Evolutionary conservation across 2,329 filamentous ascomycete species (phyloP), one percentile per base, ranked within the genome.

Genomic region (Epichloe hybrida): DNA sequence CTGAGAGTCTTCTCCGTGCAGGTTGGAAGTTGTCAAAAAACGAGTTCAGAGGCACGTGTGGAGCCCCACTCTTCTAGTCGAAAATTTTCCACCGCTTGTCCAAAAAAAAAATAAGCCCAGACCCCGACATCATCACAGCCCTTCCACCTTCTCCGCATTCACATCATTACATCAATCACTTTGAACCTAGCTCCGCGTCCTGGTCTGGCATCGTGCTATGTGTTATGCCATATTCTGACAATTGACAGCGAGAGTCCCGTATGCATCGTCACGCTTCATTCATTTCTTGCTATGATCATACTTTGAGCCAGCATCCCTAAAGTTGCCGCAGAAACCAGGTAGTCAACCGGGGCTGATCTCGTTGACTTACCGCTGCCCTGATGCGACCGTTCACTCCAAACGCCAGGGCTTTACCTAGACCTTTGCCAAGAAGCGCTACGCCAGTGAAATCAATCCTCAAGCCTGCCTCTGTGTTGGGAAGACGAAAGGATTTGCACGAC

Each of bases 401-500:
- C 31, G 55, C 64, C 53, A 64, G 64, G 60, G 59, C 58, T 49
- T 48, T 66, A 44, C 58, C 66, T 55, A 62, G 67, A 51, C 59
- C 66, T 45, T 54, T 60, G 27, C 56, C 63, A 36, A 64, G 62
- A 50, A 62, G 52, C 51, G 61, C 66, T 40, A 69, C 71, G 34
- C 71, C 73, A 12, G 69, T 75, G 51, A 76, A 74, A 54, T 76
- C 76, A 9, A 79, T 79, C 40, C 68, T 79, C 46, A 76, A 77
- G 53, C 62, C 73, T 2, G 59, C 65, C 8, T 71, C 73, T 13
- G 57, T 74, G 9, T 62, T 76, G 9, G 70, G 73, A 50, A 64
- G 68, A 34, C 64, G 69, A 54, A 73, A 72, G 55, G 62, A 66
- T 52, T 67, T 71, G 52, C 66, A 76, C 58, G 69, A 68, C 52